A percentile compares a stretch with the other conserved stretches of the same genome.
phyloP scores from a whole-genome alignment of 2,329 filamentous ascomycete genomes.

The Paecilomyces variotii region DNA sequence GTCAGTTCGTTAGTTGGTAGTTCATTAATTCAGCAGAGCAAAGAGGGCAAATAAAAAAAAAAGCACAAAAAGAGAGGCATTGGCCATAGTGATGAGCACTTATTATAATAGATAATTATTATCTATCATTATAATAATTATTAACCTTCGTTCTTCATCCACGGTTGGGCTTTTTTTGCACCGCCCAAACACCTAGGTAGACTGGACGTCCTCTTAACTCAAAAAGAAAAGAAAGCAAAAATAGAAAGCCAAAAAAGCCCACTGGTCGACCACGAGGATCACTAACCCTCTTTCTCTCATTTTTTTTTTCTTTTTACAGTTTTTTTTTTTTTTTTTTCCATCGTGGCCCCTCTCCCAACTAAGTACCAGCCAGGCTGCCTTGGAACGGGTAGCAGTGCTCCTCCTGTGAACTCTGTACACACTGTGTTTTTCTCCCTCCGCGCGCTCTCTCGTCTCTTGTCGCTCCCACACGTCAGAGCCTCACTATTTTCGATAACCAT shows the following conservation, averaged over 20 bases:
- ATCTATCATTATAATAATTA: background rate
- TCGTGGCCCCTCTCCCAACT: background rate
- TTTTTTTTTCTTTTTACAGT: background rate
- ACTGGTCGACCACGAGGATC: background rate
- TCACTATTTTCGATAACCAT: background rate
- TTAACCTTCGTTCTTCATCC: background rate
- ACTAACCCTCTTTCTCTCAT: background rate
- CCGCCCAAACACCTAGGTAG: background rate
- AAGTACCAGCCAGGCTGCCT: background rate
- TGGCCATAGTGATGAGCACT: too few relatives aligned
- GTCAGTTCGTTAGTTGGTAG: too few relatives aligned
- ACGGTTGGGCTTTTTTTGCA: background rate
- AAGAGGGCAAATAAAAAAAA: too few relatives aligned
- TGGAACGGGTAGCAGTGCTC: background rate
- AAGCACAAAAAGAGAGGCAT: too few relatives aligned
- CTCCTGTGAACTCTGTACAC: background rate
- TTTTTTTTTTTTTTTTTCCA: too few relatives aligned
- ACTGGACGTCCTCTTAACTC: background rate
- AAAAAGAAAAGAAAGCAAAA: background rate
- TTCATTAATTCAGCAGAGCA: too few relatives aligned
- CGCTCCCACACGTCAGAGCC: background rate
- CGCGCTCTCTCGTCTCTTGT: too few relatives aligned
- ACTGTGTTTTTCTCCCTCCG: background rate
- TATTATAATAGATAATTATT: too few relatives aligned
- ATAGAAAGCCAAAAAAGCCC: background rate